A percentile compares a stretch with the other conserved stretches of the same genome.
Evolutionary conservation across 2,329 filamentous ascomycete genomes (phyloP).

Genomic region (Exophiala oligosperma): DNA sequence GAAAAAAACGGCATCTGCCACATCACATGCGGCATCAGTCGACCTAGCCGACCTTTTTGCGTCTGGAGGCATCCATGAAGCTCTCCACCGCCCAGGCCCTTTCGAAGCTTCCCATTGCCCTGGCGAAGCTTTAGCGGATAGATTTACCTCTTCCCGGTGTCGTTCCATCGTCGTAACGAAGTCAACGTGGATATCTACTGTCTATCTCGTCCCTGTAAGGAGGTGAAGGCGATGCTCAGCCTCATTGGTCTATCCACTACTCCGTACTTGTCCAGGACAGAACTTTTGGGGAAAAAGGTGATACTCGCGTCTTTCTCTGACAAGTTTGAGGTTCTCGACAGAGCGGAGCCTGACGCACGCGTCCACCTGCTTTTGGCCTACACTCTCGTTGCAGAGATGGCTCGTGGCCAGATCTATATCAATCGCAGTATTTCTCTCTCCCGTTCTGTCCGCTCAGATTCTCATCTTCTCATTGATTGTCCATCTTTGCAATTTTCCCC

Average conservation of each 20-base stretch:
- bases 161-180: background rate
- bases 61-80: constrained; percentile 10
- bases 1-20: constrained; percentile 10
- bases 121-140: background rate
- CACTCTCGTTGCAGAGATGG: background rate
- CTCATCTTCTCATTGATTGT: background rate
- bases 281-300: constrained; percentile 17
- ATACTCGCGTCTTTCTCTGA: constrained; percentile 11
- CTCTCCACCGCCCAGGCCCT: background rate
- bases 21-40: constrained; percentile 13
- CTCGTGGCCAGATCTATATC: constrained; percentile 11
- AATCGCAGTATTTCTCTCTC: background rate
- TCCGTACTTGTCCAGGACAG: background rate
- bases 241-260: background rate
- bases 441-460: background rate
- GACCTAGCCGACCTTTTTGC: background rate
- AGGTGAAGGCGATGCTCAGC: background rate
- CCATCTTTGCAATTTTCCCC: background rate
- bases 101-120: background rate
- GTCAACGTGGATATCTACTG: background rate
- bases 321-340: constrained; percentile 1
- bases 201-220: background rate
- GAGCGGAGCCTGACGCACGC: too few species aligned
- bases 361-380: too few species aligned
- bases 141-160: background rate